phyloP scores from a whole-genome alignment of 225 moss, liverwort and hornwort species.

The Polytrichum commune region DNA sequence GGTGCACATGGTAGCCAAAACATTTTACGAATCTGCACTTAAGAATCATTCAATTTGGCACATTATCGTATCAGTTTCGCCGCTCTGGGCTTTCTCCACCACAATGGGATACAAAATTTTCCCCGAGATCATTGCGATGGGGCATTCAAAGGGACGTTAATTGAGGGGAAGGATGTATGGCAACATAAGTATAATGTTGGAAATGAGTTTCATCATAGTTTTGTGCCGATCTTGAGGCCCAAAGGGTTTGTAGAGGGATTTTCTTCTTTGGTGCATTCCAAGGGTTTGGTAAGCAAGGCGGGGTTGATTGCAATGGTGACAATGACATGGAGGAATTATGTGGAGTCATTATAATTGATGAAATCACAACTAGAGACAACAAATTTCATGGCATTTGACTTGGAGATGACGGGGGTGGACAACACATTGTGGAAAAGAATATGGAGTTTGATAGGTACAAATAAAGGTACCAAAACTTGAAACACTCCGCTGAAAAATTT shows the following conservation, averaged over 20 bases:
- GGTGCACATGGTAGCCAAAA: no score
- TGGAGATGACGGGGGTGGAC: constrained; percentile 95
- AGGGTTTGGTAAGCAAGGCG: not conserved
- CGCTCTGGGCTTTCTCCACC: not conserved
- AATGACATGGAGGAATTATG: constrained; percentile 69
- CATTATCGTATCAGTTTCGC: not conserved
- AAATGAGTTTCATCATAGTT: constrained; percentile 1
- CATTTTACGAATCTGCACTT: no score
- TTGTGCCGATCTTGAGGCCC: not conserved
- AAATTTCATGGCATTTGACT: constrained; percentile 79
- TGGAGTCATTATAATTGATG: constrained; percentile 67
- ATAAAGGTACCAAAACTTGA: constrained; percentile 80
- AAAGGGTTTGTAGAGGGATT: constrained; percentile 15
- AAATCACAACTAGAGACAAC: constrained; percentile 48
- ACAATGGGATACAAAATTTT: not conserved
- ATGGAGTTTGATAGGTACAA: constrained; percentile 70
- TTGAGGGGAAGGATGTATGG: not conserved
- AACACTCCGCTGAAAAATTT: constrained; percentile 86
- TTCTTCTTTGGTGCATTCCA: constrained; percentile 13
- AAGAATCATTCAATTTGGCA: not conserved
- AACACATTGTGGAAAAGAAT: constrained; percentile 74
- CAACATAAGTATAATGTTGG: not conserved
- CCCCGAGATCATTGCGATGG: not conserved
- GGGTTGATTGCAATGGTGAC: constrained; percentile 69
- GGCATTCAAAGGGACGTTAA: not conserved